Evolutionary conservation across 352 stramenopile species (phyloP), one percentile per base, ranked within the genome.

Genomic region (Thraustotheca clavata): DNA sequence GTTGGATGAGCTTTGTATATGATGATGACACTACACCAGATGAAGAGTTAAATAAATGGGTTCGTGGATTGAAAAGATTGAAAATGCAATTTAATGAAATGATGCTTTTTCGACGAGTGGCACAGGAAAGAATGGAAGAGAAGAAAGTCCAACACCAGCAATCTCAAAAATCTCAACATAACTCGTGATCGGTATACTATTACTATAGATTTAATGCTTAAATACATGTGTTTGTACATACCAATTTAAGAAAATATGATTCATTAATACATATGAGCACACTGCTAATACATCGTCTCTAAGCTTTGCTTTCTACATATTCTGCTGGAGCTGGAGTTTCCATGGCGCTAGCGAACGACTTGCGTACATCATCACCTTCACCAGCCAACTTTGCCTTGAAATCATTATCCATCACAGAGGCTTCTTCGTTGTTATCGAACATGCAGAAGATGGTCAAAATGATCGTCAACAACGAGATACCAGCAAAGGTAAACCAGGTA

Each of bases 341-440:
- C 43, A 50, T 6, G 11, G 27, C 22, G 43, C 43, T 50, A 22
- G 33, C 36, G 43, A 65, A 65, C n/a, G 57, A 65, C 9, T 54
- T 41, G 38, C 38, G 57, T 29, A 32, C 31, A 14, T 65, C 57
- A 26, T 65, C 46, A 46, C 55, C 57, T 65, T 65, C 57, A 20
- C 20, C 38, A 5, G 46, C n/a, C 12, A 67, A 49, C 41, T 68
- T 69, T 18, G 41, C 50, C 8, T 76, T 79, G 57, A 87, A 87
- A n/a, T 87, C 74, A 0, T 67, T 67, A 50, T 88, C 79, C 76
- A 87, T 87, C 18, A 77, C 77, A 0, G 80, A 73, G 18, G 80
- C 69, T 27, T 74, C 74, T 26, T 61, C 49, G 26, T 60, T 60
- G 49, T 60, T 60, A 36, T 60, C 49, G 31, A 60, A 60, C 49